Evolutionary conservation across 352 stramenopile genomes (phyloP).

Genomic region (Albugo candida): DNA sequence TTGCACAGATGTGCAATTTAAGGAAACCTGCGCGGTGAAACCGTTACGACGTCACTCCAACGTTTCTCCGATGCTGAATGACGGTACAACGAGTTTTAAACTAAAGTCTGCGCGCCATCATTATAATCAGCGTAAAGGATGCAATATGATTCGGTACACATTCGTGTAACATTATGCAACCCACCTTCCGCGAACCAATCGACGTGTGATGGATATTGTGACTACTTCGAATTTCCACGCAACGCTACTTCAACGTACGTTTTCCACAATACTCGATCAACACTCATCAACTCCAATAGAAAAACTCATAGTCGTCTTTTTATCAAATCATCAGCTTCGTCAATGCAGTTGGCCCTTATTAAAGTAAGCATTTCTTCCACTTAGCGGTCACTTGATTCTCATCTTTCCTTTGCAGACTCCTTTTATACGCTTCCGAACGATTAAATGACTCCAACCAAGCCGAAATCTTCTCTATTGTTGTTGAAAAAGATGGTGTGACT

Average conservation of each 20-base stretch:
- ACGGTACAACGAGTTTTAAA: too few relatives aligned
- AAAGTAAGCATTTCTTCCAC: constrained; percentile 28
- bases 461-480: constrained; percentile 73
- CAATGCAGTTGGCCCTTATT: constrained; percentile 63
- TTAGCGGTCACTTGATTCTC: background rate
- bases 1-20: too few relatives aligned
- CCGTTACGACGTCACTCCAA: too few relatives aligned
- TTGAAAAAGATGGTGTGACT: constrained; percentile 50
- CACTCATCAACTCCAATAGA: constrained; percentile 12
- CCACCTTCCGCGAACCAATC: too few relatives aligned
- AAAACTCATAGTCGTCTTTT: constrained; percentile 59
- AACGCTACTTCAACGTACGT: constrained; percentile 55
- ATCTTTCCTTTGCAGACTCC: constrained; percentile 17
- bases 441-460: constrained; percentile 31
- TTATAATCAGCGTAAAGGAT: too few relatives aligned
- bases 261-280: background rate
- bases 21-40: too few relatives aligned
- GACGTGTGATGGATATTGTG: constrained; percentile 48
- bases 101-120: too few relatives aligned
- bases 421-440: constrained; percentile 40
- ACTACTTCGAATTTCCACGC: constrained; percentile 81
- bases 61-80: too few relatives aligned
- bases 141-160: too few relatives aligned
- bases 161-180: too few relatives aligned
- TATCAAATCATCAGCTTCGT: constrained; percentile 40